A percentile compares a stretch with the other conserved stretches of the same genome.
phyloP scores from a whole-genome alignment of 2,329 filamentous ascomycete species.

The Claviceps humidiphila region DNA sequence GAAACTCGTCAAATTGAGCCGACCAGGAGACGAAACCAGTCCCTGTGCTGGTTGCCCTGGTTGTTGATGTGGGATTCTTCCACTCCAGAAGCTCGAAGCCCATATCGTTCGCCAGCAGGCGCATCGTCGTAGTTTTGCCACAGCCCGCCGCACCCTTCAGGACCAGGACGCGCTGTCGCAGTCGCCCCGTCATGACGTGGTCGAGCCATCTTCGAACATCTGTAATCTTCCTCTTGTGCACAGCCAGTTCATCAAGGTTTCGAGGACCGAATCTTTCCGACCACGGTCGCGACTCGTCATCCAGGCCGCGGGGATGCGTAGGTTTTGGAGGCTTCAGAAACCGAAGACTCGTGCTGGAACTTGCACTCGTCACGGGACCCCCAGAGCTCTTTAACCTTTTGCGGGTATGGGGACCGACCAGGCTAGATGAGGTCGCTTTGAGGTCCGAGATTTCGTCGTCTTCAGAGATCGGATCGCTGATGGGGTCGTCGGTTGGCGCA shows the following conservation, averaged over 20 bases:
- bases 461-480: constrained; percentile 46
- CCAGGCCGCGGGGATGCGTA: constrained; percentile 12
- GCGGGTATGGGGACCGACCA: constrained; percentile 41
- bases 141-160: constrained; percentile 84
- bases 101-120: constrained; percentile 65
- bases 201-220: constrained; percentile 79
- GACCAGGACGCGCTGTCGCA: constrained; percentile 62
- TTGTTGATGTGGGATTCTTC: constrained; percentile 62
- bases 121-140: constrained; percentile 82
- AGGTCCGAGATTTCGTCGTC: constrained; percentile 42
- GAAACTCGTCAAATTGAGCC: constrained; percentile 82
- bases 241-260: constrained; percentile 70
- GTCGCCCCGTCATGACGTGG: constrained; percentile 51
- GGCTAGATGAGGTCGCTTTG: constrained; percentile 36
- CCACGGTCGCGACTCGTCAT: constrained; percentile 63
- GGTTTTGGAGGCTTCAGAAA: constrained; percentile 34
- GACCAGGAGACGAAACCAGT: constrained; percentile 56
- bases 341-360: constrained; percentile 30
- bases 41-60: constrained; percentile 41
- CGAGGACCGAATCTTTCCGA: constrained; percentile 68
- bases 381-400: constrained; percentile 34
- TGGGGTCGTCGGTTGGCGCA: constrained; percentile 32
- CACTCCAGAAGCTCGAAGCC: constrained; percentile 72
- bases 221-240: constrained; percentile 85
- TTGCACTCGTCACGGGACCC: constrained; percentile 11